A percentile compares a stretch with the other conserved stretches of the same genome.
Conservation (phyloP, 2,329 filamentous ascomycete species). For the Septoria linicola region DNA sequence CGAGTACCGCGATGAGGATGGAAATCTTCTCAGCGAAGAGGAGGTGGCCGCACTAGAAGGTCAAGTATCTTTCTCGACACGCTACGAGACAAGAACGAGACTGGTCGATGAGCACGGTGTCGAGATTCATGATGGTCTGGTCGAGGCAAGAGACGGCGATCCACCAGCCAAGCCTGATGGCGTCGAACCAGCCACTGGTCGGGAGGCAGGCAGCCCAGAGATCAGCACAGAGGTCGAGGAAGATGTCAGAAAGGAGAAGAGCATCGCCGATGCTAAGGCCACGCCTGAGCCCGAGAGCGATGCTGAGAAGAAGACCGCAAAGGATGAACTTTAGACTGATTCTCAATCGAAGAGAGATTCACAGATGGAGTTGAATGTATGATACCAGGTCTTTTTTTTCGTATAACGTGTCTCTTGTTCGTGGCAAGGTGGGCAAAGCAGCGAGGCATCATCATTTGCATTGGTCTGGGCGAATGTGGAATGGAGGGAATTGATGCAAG, state of each 20-base stretch:
- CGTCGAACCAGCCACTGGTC: conserved; percentile 56
- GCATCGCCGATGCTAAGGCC: conserved; percentile 37
- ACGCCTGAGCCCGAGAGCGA: conserved; percentile 30
- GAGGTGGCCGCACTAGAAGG: conserved; percentile 82
- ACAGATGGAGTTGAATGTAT: background rate
- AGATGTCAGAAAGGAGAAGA: conserved; percentile 48
- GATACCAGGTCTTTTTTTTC: background rate
- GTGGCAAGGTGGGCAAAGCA: too few relatives aligned
- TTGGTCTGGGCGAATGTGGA: too few relatives aligned
- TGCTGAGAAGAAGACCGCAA: conserved; percentile 21
- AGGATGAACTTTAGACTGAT: conserved; percentile 28
- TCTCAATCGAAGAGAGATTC: too few relatives aligned
- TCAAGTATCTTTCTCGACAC: conserved; percentile 92
- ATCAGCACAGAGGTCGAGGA: conserved; percentile 42
- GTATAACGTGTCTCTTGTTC: background rate
- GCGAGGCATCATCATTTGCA: too few relatives aligned
- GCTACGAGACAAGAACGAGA: conserved; percentile 90
- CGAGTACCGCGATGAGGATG: conserved; percentile 92
- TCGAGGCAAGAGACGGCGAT: conserved; percentile 48
- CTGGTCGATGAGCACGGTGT: conserved; percentile 78
- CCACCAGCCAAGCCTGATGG: conserved; percentile 24
- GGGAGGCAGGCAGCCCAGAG: conserved; percentile 38
- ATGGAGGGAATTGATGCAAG: too few relatives aligned
- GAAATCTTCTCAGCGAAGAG: conserved; percentile 80
- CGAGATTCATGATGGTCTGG: conserved; percentile 59